phyloP scores from a whole-genome alignment of 495 filamentous ascomycete species.

The Podospora appendiculata region DNA sequence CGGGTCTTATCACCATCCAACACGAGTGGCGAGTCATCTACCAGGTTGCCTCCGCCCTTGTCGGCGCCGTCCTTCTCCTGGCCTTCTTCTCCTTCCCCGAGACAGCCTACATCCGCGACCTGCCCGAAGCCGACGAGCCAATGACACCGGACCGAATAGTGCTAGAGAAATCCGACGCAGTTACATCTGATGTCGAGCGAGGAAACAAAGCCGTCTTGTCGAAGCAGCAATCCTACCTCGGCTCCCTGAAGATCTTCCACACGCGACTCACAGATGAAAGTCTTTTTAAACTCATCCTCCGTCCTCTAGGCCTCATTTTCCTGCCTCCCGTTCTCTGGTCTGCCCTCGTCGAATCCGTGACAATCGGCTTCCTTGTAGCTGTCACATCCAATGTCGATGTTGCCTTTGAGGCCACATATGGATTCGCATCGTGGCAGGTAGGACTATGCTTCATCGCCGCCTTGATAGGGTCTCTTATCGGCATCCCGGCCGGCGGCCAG shows the following conservation, averaged over 20 bases:
- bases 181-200: slow-evolving; percentile 1
- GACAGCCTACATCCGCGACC: slow-evolving; percentile 32
- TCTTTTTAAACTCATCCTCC: slow-evolving; percentile 37
- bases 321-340: slow-evolving; percentile 46
- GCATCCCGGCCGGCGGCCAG: slow-evolving; percentile 40
- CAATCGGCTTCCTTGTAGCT: slow-evolving; percentile 47
- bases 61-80: slow-evolving; percentile 35
- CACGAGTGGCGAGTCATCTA: slow-evolving; percentile 45
- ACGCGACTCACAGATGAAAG: slow-evolving; percentile 34
- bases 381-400: slow-evolving; percentile 43
- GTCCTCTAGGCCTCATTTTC: slow-evolving; percentile 37
- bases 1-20: slow-evolving; percentile 42
- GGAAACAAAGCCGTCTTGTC: neutral
- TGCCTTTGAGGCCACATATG: slow-evolving; percentile 37
- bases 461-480: slow-evolving; percentile 41
- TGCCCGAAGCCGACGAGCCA: neutral
- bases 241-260: slow-evolving; percentile 30
- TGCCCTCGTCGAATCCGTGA: slow-evolving; percentile 39
- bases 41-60: slow-evolving; percentile 37
- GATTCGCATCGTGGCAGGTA: slow-evolving; percentile 39
- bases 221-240: slow-evolving; percentile 21
- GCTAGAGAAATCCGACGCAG: neutral
- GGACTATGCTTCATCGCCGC: slow-evolving; percentile 43
- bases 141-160: neutral
- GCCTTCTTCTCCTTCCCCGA: slow-evolving; percentile 48